A percentile compares a stretch with the other conserved stretches of the same genome.
These are phyloP conservation scores for Aschersonia sp. DNA, from an alignment of 2,329 filamentous ascomycete genomes.

Conservation along the genomic window DNA sequence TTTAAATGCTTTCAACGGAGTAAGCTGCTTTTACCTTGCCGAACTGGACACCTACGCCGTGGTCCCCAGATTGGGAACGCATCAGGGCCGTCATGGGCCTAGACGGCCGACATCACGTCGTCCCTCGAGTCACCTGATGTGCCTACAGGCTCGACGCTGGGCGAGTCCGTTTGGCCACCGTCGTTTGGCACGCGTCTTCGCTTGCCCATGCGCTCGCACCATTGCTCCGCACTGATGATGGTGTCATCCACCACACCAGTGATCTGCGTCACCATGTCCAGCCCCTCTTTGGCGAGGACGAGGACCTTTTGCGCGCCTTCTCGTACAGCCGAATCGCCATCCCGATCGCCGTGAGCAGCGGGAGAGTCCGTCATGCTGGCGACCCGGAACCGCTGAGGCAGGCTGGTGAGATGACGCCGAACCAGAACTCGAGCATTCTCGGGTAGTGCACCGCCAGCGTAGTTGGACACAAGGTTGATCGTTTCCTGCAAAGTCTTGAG, in stretches of 20 bases:
- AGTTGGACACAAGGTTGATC: slow-evolving; percentile 73
- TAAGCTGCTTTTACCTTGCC: too few species aligned
- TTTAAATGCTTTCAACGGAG: too few species aligned
- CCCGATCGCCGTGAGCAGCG: slow-evolving; percentile 14
- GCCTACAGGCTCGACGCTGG: too few species aligned
- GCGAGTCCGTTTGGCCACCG: slow-evolving; percentile 7
- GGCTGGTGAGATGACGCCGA: slow-evolving; percentile 64
- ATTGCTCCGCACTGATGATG: slow-evolving; percentile 77
- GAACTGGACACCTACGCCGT: too few species aligned
- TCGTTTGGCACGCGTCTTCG: slow-evolving; percentile 12
- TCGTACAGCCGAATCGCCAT: slow-evolving; percentile 21
- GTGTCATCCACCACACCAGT: slow-evolving; percentile 79
- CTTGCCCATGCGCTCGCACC: slow-evolving; percentile 65
- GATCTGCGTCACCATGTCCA: slow-evolving; percentile 91
- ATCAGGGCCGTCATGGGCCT: too few species aligned
- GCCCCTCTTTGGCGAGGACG: slow-evolving; percentile 73
- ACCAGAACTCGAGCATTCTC: slow-evolving; percentile 79
- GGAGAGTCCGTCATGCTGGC: slow-evolving; percentile 37
- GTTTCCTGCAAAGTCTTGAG: slow-evolving; percentile 69
- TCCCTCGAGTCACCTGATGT: too few species aligned
- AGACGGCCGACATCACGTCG: too few species aligned
- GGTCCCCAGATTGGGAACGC: too few species aligned
- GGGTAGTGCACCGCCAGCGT: slow-evolving; percentile 80
- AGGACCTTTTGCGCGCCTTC: slow-evolving; percentile 63
- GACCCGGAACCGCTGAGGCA: slow-evolving; percentile 70